Evolutionary conservation across 495 filamentous ascomycete species (phyloP).

Genomic region (Cryomyces minteri): DNA sequence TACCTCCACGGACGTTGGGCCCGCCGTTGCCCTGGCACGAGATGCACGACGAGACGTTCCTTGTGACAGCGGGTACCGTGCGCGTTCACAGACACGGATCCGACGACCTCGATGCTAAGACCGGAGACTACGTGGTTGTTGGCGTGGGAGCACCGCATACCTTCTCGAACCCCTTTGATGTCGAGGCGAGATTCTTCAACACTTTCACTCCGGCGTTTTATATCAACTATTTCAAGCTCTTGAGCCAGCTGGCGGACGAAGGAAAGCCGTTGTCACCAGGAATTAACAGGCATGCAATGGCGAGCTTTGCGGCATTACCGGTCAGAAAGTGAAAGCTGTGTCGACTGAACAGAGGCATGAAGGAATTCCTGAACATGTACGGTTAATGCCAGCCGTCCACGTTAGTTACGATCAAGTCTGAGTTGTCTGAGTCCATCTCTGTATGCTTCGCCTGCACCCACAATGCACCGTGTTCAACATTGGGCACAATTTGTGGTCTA

Average conservation of each 20-base stretch:
- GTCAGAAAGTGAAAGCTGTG: background rate
- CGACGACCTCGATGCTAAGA: constrained; percentile 24
- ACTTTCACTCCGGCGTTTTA: constrained; percentile 34
- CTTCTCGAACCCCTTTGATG: constrained; percentile 34
- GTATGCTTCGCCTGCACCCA: too few relatives aligned
- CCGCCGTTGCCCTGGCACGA: constrained; percentile 28
- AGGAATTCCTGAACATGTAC: too few relatives aligned
- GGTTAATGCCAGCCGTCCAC: too few relatives aligned
- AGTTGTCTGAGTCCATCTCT: too few relatives aligned
- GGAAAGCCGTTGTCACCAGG: constrained; percentile 20
- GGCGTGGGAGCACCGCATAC: constrained; percentile 31
- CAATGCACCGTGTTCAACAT: too few relatives aligned
- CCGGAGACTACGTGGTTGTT: constrained; percentile 33
- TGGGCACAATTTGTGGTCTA: too few relatives aligned
- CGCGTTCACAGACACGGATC: constrained; percentile 26
- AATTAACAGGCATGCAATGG: constrained; percentile 23
- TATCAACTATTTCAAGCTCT: constrained; percentile 31
- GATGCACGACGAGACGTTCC: constrained; percentile 38
- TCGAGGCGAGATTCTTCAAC: constrained; percentile 35
- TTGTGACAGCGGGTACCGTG: constrained; percentile 28
- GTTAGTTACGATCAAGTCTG: too few relatives aligned
- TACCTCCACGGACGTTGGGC: constrained; percentile 26
- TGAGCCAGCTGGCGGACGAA: constrained; percentile 15
- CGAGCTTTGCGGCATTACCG: constrained; percentile 25
- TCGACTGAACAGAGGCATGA: too few relatives aligned